Evolutionary conservation across 2,329 filamentous ascomycete species (phyloP).

Genomic region (Scortechinia acanthostroma): DNA sequence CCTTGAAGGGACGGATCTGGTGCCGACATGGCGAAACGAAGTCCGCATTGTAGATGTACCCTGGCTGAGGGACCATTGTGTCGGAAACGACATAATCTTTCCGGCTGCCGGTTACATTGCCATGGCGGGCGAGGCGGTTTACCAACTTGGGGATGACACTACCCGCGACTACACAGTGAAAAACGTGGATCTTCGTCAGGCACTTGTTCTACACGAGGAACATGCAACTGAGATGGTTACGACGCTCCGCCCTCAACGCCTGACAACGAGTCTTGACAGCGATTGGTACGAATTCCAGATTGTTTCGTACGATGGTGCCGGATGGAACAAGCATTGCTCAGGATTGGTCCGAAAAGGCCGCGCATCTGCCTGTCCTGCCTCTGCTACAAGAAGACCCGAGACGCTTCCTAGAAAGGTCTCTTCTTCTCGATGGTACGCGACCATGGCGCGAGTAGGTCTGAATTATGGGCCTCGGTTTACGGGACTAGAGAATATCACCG

Average conservation of each 20-base stretch:
- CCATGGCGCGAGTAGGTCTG: too few relatives aligned
- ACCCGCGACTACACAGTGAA: too few relatives aligned
- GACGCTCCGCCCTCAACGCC: too few relatives aligned
- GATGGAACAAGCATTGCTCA: neutral
- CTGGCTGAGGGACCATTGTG: slow-evolving; percentile 39
- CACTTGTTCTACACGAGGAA: too few relatives aligned
- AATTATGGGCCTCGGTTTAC: neutral
- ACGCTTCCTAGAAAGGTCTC: too few relatives aligned
- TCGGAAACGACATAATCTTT: slow-evolving; percentile 37
- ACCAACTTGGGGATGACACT: neutral
- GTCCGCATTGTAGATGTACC: slow-evolving; percentile 25
- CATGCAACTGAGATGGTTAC: too few relatives aligned
- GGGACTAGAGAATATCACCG: neutral
- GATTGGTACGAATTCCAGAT: neutral
- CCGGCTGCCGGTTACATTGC: slow-evolving; percentile 29
- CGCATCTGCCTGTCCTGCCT: too few relatives aligned
- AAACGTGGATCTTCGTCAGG: too few relatives aligned
- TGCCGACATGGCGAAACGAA: slow-evolving; percentile 24
- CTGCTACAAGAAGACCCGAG: too few relatives aligned
- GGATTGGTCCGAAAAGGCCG: too few relatives aligned
- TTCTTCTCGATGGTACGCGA: too few relatives aligned
- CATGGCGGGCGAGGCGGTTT: slow-evolving; percentile 10
- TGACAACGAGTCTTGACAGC: too few relatives aligned
- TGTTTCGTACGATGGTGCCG: neutral
- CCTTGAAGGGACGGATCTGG: slow-evolving; percentile 6